phyloP scores from a whole-genome alignment of 2,329 filamentous ascomycete species.

The Ramularia collo-cygni region DNA sequence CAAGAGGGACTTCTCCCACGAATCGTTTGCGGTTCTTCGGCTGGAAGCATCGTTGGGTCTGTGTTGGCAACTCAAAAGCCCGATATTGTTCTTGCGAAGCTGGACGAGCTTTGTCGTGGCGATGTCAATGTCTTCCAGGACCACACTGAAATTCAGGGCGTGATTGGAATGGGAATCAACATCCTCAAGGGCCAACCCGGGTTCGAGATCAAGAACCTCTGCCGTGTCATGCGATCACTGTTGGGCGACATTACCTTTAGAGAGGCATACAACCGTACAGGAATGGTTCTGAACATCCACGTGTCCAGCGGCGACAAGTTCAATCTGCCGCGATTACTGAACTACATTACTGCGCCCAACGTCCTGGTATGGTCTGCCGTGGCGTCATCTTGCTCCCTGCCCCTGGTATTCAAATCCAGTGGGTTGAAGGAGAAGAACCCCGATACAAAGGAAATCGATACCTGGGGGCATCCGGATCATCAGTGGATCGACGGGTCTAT shows the following conservation, averaged over 20 bases:
- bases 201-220: conserved; percentile 69
- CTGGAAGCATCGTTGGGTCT: conserved; percentile 20
- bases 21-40: conserved; percentile 20
- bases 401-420: conserved; percentile 73
- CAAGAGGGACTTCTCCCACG: conserved; percentile 15
- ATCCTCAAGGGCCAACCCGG: conserved; percentile 16
- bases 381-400: conserved; percentile 90
- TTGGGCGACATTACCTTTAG: conserved; percentile 90
- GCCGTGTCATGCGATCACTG: conserved; percentile 70
- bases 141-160: conserved; percentile 14
- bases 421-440: conserved; percentile 80
- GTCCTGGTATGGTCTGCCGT: conserved; percentile 96
- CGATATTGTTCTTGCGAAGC: conserved; percentile 11
- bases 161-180: conserved; percentile 15
- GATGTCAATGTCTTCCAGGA: conserved; percentile 19
- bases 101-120: conserved; percentile 16
- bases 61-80: conserved; percentile 20
- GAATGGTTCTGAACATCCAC: conserved; percentile 86
- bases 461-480: conserved; percentile 81
- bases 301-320: conserved; percentile 84
- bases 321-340: conserved; percentile 78
- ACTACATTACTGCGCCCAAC: conserved; percentile 89
- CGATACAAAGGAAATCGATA: conserved; percentile 61
- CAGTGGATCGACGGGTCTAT: conserved; percentile 93
- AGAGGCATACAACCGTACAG: conserved; percentile 91